Conservation (phyloP, 208 protist species). For the Crithidia expoeki region DNA sequence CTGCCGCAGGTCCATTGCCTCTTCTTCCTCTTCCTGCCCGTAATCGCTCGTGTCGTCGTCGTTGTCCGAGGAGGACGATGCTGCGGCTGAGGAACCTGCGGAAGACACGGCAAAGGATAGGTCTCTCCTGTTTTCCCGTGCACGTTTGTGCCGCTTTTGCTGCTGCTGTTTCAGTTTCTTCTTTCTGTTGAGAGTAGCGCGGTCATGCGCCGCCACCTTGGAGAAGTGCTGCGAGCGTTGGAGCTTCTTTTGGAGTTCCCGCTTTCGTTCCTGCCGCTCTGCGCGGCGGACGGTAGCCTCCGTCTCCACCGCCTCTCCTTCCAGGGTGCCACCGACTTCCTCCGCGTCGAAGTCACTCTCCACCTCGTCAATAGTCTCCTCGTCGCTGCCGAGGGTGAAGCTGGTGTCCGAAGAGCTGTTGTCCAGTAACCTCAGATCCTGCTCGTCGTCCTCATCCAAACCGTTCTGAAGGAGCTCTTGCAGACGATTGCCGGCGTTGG, state of each 20-base stretch:
- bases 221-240: constrained; percentile 40
- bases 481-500: constrained; percentile 68
- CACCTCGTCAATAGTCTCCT: constrained; percentile 64
- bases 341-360: constrained; percentile 84
- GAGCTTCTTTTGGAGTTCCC: constrained; percentile 28
- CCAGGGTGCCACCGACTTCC: constrained; percentile 38
- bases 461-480: constrained; percentile 70
- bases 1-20: constrained; percentile 28
- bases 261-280: constrained; percentile 49
- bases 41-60: constrained; percentile 6
- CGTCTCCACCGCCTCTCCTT: constrained; percentile 49
- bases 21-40: constrained; percentile 9
- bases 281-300: constrained; percentile 56
- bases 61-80: not conserved
- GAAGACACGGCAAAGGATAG: not conserved
- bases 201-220: constrained; percentile 12
- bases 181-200: not conserved
- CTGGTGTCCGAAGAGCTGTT: constrained; percentile 61
- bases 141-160: constrained; percentile 6
- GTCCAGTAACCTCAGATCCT: constrained; percentile 49
- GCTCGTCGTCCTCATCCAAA: constrained; percentile 72
- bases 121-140: not conserved
- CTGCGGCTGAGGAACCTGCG: not conserved
- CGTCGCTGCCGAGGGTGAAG: constrained; percentile 61
- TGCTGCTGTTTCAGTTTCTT: constrained; percentile 1